Evolutionary conservation across 371 early-diverging fungal genomes (phyloP), one percentile per base, ranked within the genome.

Genomic region (Mucor irregularis): DNA sequence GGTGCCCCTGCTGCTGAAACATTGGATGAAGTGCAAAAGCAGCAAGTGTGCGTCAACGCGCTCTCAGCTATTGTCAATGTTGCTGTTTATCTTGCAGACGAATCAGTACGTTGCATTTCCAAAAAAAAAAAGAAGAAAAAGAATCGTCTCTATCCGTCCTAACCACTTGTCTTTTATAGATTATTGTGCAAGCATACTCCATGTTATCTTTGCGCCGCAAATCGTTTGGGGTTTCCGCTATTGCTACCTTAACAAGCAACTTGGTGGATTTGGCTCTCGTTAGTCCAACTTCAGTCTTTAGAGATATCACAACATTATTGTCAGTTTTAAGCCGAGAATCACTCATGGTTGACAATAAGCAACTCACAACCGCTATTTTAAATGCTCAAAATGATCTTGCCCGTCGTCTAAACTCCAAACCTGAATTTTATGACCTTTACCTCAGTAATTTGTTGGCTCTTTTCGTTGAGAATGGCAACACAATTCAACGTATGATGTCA

Each of bases 401-500:
- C 1, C 53, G 66, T 33, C 74, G 74, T 10, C 66, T 89, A 28
- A 74, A 66, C 14, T 34, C 57, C 4, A 73, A 80, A 3, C 81
- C 81, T 3, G 88, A 84, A 49, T 73, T 76, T 29, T 85, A 87
- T 35, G 74, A 76, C 2, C 59, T 69, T 1, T 87, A 85, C 51
- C 67, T 90, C 52, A 58, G 54, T 29, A 81, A 73, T 28, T 64
- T 86, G 10, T 67, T 92, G 43, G 71, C 71, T 21, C 64, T 86
- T 17, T 88, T 90, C 65, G 80, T 88, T 14, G 91, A 90, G 14
- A 88, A 85, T 47, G 88, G 86, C n/a, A 84, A 87, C 13, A 80
- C 77, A 0, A 76, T 85, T 19, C 87, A 88, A 51, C 66, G 77
- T 29, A 39, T 64, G 16, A 66, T 84, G 42, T 63, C 69, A 42